Evolutionary conservation across 2,329 filamentous ascomycete species (phyloP), one percentile per base, ranked within the genome.

Genomic region (Kalaharituber pfeilii): DNA sequence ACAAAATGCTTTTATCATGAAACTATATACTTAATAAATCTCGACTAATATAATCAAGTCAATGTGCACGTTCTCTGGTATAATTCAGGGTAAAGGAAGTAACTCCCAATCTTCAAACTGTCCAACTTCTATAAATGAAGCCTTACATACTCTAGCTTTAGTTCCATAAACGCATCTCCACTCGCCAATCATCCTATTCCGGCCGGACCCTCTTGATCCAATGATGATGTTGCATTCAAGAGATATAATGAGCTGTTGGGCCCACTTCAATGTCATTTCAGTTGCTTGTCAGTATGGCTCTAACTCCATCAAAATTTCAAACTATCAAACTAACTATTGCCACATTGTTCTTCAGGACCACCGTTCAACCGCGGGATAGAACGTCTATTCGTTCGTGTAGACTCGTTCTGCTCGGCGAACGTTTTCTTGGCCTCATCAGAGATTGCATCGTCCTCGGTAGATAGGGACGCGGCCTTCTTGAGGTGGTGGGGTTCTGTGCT

Each of bases 181-280:
- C 20, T 59, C 54, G 45, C 62, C 62, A 5, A 62, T 54, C 20
- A 63, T 55, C 8, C 59, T 53, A 44, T 62, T 63, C 60, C 60
- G 62, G 15, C 62, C 59, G 62, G 60, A 60, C 49, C 62, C 57
- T 52, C 60, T 47, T 8, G 60, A 62, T 7, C 60, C 62, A 36
- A 62, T 55, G 33, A 61, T 58, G 9, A 52, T 54, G 49, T 62
- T 62, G 33, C 58, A 60, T 45, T 62, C 60, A 13, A 62, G 52
- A 4, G 60, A 59, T 59, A 64, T 63, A 49, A 61, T 60, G 8
- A 63, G 53, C 42, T 63, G 62, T 24, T 61, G 51, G 30, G 62
- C 51, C 62, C 62, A 62, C 33, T 61, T 62, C 15, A 62, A 60
- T 18, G 62, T 63, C 57, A 63, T 59, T 27, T 63, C 62, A 6